Conservation (phyloP, 345 rosid genomes). For the Alliaria petiolata region DNA sequence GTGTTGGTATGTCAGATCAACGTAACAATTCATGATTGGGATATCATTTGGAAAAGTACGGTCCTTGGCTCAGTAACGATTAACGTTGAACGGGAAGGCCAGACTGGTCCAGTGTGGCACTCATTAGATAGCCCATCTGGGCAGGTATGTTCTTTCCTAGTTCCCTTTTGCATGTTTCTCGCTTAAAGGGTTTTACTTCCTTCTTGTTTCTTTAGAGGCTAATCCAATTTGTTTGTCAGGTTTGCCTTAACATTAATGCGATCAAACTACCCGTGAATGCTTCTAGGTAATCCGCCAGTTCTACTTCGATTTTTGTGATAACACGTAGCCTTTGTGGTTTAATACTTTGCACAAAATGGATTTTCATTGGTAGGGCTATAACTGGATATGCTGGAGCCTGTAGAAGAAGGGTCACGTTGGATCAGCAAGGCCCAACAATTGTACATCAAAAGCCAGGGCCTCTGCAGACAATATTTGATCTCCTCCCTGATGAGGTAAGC, state of each 20-base stretch:
- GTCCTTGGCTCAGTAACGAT: constrained; percentile 93
- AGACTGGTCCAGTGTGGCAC: constrained; percentile 86
- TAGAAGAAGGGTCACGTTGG: constrained; percentile 65
- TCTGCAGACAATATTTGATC: constrained; percentile 84
- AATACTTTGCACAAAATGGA: constrained; percentile 5
- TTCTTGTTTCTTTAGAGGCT: constrained; percentile 6
- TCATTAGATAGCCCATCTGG: constrained; percentile 90
- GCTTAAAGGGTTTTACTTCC: background rate
- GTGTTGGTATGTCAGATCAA: constrained; percentile 54
- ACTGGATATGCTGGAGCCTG: constrained; percentile 73
- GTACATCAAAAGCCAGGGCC: constrained; percentile 98
- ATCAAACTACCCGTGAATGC: constrained; percentile 56
- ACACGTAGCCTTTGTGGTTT: background rate
- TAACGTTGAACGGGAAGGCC: constrained; percentile 82
- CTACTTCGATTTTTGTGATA: background rate
- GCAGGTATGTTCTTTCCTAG: constrained; percentile 53
- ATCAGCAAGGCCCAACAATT: constrained; percentile 85
- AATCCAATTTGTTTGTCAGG: constrained; percentile 47
- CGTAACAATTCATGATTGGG: constrained; percentile 98
- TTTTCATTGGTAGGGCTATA: constrained; percentile 42
- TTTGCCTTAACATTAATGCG: constrained; percentile 86
- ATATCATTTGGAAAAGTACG: constrained; percentile 98
- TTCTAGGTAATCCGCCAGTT: constrained; percentile 50
- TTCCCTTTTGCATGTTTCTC: background rate
- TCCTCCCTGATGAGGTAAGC: constrained; percentile 84